Base-by-base conservation (phyloP, 2,329 filamentous ascomycete species). In the Plenodomus tracheiphilus region DNA sequence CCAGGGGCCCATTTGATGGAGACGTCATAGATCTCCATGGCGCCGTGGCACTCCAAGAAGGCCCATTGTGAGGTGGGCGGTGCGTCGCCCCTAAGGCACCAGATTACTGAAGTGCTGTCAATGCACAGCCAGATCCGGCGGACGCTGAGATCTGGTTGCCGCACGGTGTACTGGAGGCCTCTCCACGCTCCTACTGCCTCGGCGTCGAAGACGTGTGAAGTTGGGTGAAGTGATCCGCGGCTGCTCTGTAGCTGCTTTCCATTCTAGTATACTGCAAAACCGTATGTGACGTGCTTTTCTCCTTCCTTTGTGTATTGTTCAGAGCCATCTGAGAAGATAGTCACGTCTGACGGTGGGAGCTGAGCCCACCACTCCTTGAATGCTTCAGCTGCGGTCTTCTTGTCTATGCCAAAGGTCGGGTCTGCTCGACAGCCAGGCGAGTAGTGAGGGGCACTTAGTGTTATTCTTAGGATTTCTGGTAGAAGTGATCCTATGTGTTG, bases 301-400 rank as follows among this genome's bases (percentile, higher is more conserved):
- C 42, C 42, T n/a, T 38, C 42, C 15, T 45, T 25, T 5, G 19
- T 42, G 18, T 16, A 18, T 28, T 50, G 43, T 39, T 50, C 43
- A 35, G 42, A 50, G 10, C 42, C 39, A 30, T 50, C 47, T 18
- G 43, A 50, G 47, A 50, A 50, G 39, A 50, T 46, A n/a, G 47
- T 37, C 1, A 46, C 25, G 22, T 50, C 47, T 15, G 22, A 39
- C 22, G 10, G 16, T 19, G 9, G 20, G 22, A 32, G 36, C 10
- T 25, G 18, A 8, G 10, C 8, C 36, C 36, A 46, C 45, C 35
- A 47, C n/a, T n/a, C n/a, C n/a, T 28, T 5, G 17, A 17, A 22
- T 47, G 34, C 41, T 32, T 32, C 25, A n/a, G 45, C 39, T 5
- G 35, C 35, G 22, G 39, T 38, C 21, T 35, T 47, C 41, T 25